Evolutionary conservation across 1,284 basidiomycete genomes (phyloP).

Genomic region (Boletellus deceptivus): DNA sequence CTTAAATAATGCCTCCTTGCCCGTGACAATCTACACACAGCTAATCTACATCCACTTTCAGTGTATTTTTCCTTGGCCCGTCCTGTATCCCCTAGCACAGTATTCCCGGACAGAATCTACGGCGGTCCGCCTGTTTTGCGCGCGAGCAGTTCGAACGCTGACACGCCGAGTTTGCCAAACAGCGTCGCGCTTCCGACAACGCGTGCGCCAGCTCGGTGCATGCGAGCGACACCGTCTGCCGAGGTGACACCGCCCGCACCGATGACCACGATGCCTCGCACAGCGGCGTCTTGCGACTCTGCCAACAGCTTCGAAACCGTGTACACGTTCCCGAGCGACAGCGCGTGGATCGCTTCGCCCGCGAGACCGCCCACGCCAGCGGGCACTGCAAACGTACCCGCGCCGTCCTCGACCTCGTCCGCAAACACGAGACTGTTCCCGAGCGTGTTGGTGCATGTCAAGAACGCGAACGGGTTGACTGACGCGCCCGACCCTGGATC

Average conservation of each 20-base stretch:
- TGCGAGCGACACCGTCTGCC: slow-evolving; percentile 54
- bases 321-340: slow-evolving; percentile 73
- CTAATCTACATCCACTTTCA: slow-evolving; percentile 15
- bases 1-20: slow-evolving; percentile 14
- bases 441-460: slow-evolving; percentile 78
- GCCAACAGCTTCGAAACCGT: slow-evolving; percentile 54
- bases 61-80: slow-evolving; percentile 22
- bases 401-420: slow-evolving; percentile 41
- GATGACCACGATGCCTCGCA: slow-evolving; percentile 57
- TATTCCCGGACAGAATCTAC: slow-evolving; percentile 9
- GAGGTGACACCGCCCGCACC: slow-evolving; percentile 79
- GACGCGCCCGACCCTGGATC: slow-evolving; percentile 18
- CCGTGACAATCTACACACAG: slow-evolving; percentile 11
- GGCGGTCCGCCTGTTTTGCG: background rate
- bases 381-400: slow-evolving; percentile 51
- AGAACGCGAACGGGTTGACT: slow-evolving; percentile 51
- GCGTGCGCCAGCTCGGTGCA: slow-evolving; percentile 67
- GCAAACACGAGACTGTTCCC: slow-evolving; percentile 65
- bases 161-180: slow-evolving; percentile 63
- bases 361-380: slow-evolving; percentile 68
- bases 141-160: slow-evolving; percentile 56
- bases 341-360: slow-evolving; percentile 70
- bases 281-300: slow-evolving; percentile 37
- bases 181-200: slow-evolving; percentile 74
- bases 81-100: slow-evolving; percentile 17